Base-by-base conservation (phyloP, 2,329 filamentous ascomycete genomes). In the Scedosporium minutisporum region DNA sequence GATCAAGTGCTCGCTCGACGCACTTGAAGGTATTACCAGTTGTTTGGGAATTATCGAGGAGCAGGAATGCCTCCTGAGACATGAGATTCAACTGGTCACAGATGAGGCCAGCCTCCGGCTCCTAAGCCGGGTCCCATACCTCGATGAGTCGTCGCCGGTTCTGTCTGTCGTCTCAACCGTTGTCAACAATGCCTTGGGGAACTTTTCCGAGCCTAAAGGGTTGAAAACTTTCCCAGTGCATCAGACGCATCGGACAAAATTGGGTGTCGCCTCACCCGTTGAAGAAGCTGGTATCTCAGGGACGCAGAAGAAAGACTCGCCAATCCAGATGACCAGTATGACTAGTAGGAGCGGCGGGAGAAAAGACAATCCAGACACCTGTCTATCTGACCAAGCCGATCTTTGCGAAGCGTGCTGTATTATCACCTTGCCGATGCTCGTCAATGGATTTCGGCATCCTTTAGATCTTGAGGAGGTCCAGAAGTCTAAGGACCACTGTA, bases 391-490 rank as follows among this genome's bases (percentile, higher is more conserved):
- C 4, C 53, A 27, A 57, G 23, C 53, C 10, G 53, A 57, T 27
- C 53, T 57, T 27, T 57, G 53, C 53, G 6, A 27, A 57, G n/a
- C 53, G 23, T 57, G 53, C 23, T 23, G 53, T 6, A 16, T 23
- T 16, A 57, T 57, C 23, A 57, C 53, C 53, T 27, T 57, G 53
- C 23, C 53, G n/a, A 57, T 57, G 53, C 53, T 57, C 53, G 53
- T 27, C n/a, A 57, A 57, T 27, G 53, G 53, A 27, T 57, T 57
- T 27, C 53, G 53, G 53, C 21, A 57, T 16, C 21, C 53, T 27
- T 16, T 57, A 27, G 53, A 57, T 27, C 29, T 57, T 27, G 53
- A 57, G n/a, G 2, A 29, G 53, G 53, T 57, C 53, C 53, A 57
- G 53, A 57, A 57, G n/a, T 57, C 53, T 6, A 57, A 27, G 53